phyloP scores from a whole-genome alignment of 2,329 filamentous ascomycete genomes.

The Penicillium italicum region DNA sequence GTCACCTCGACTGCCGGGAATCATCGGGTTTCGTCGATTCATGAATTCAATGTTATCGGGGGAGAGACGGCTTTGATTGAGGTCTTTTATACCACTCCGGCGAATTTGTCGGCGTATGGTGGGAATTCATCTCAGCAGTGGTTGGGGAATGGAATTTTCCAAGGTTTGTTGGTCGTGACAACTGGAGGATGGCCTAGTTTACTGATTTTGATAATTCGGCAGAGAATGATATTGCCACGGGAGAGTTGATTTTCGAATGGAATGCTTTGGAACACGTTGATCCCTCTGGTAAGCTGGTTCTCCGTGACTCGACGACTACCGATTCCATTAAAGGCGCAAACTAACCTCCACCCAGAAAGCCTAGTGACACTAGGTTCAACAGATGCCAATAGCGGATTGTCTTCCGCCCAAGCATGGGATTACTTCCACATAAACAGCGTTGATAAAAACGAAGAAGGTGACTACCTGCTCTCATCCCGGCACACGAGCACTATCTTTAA shows the following conservation, averaged over 20 bases:
- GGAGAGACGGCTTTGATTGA: slow-evolving; percentile 50
- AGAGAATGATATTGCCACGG: slow-evolving; percentile 3
- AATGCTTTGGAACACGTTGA: slow-evolving; percentile 5
- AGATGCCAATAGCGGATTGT: slow-evolving; percentile 16
- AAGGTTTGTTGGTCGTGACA: slow-evolving; percentile 36
- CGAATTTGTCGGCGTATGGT: slow-evolving; percentile 44
- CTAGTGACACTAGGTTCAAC: neutral
- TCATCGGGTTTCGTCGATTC: slow-evolving; percentile 46
- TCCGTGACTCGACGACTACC: neutral
- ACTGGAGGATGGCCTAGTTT: neutral
- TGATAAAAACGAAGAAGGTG: slow-evolving; percentile 18
- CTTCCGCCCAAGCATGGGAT: slow-evolving; percentile 25
- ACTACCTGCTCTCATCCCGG: slow-evolving; percentile 29
- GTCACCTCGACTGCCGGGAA: slow-evolving; percentile 45
- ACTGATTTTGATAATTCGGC: neutral
- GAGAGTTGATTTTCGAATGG: slow-evolving; percentile 6
- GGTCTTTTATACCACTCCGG: slow-evolving; percentile 48
- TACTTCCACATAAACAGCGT: slow-evolving; percentile 30
- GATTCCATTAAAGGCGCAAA: neutral
- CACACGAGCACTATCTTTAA: slow-evolving; percentile 30
- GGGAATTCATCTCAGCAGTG: slow-evolving; percentile 47
- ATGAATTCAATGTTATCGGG: slow-evolving; percentile 52
- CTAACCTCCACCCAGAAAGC: neutral
- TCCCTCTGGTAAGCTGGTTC: neutral
- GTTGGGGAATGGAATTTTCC: slow-evolving; percentile 52